These are phyloP conservation scores for Aureobasidium sp. DNA, from an alignment of 2,329 filamentous ascomycete genomes.

Conservation along the genomic window DNA sequence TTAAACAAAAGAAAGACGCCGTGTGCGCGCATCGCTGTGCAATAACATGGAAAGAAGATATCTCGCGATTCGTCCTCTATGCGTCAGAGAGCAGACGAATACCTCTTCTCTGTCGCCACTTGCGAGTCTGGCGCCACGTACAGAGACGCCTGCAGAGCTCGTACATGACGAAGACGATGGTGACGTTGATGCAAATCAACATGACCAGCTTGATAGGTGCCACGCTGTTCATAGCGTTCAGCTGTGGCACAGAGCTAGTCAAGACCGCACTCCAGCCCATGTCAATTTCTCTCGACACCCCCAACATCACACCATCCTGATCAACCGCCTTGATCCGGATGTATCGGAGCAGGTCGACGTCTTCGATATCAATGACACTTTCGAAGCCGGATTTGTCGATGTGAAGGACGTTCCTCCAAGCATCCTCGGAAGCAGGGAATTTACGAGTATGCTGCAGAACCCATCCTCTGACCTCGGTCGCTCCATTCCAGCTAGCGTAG, in stretches of 20 bases:
- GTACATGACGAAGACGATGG: constrained; percentile 22
- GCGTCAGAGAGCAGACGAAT: constrained; percentile 9
- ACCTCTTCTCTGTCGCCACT: constrained; percentile 5
- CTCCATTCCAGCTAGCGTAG: constrained; percentile 26
- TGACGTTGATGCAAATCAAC: constrained; percentile 18
- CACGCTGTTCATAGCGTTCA: not conserved
- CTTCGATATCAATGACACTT: constrained; percentile 18
- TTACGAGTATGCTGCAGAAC: constrained; percentile 19
- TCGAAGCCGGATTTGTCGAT: constrained; percentile 21
- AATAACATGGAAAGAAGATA: not conserved
- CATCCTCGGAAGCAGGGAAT: not conserved
- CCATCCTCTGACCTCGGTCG: constrained; percentile 23
- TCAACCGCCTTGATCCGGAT: constrained; percentile 15
- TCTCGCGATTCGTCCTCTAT: not conserved
- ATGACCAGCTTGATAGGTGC: constrained; percentile 20
- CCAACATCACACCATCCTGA: constrained; percentile 6
- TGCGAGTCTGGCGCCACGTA: constrained; percentile 18
- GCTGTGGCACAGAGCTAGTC: not conserved
- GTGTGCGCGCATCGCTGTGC: not conserved
- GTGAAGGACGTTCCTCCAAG: constrained; percentile 20
- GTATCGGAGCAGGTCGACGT: constrained; percentile 8
- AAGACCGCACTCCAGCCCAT: constrained; percentile 14
- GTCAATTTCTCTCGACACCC: constrained; percentile 12
- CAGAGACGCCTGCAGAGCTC: constrained; percentile 23
- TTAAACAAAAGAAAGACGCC: not conserved